Base-by-base conservation (phyloP, 2,329 filamentous ascomycete genomes). In the Phialemoniopsis sp. region DNA sequence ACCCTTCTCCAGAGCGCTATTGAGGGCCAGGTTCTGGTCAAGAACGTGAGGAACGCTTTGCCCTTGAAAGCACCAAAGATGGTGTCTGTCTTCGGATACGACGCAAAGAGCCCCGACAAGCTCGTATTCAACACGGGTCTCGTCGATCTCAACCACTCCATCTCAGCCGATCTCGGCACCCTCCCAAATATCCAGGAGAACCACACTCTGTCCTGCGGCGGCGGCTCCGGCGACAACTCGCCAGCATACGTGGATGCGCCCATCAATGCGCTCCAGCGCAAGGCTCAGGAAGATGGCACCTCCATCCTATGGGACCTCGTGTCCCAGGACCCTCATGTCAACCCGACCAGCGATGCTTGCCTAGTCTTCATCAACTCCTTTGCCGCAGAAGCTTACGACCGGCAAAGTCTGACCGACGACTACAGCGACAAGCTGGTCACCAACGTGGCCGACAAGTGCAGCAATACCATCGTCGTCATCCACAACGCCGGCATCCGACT, bases 21-120 rank as follows among this genome's bases (percentile, higher is more conserved):
- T n/a, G 68, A 76, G 8, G 76, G 79, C 5, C 87, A 85, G 37
- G 85, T 90, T 18, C 69, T 94, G 1, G 68, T 94, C 38, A 94
- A 94, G 68, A 93, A 94, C 58, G 64, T 64, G 3, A 69, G 73
- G 34, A 68, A 69, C 8, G 66, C 72, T 1, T 64, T 91, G 7
- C 87, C 87, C 0, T 69, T 91, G 37, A 74, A 71, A 39, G 68
- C 69, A 40, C 80, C 67, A 6, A 60, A 62, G 39, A 67, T 76
- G 57, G 44, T 83, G 66, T 73, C 78, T 50, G 58, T 82, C 54
- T 70, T 79, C 64, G 62, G 84, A 47, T 66, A 79, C 69, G 64
- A 86, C 76, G 88, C 89, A 2, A 41, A 72, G 38, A 75, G 76
- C 41, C 67, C 66, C 0, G 72, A 72, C 38, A 40, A 46, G 5